Percentiles rank a stretch among this genome's conserved stretches.
Conservation (phyloP, 2,329 filamentous ascomycete genomes). For the Trichoderma koningiopsis region DNA sequence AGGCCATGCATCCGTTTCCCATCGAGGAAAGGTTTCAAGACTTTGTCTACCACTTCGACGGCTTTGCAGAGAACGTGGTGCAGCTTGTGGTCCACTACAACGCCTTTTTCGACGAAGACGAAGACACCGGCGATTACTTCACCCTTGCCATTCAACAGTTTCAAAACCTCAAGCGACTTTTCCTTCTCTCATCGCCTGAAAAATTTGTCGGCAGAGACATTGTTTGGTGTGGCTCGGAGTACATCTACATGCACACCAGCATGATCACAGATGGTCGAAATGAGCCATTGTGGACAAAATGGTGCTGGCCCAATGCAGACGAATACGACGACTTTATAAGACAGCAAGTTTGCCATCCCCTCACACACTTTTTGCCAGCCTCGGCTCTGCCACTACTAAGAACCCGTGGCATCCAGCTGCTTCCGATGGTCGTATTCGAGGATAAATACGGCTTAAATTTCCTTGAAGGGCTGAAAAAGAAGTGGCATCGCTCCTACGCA, state of each 20-base stretch:
- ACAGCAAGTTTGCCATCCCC: slow-evolving; percentile 30
- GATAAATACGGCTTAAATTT: slow-evolving; percentile 27
- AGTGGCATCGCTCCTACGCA: not conserved
- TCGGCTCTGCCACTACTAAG: not conserved
- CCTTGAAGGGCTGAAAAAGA: slow-evolving; percentile 28
- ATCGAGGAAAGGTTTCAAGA: not conserved
- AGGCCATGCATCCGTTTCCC: not conserved
- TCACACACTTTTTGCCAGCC: not conserved
- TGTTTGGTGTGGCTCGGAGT: slow-evolving; percentile 41
- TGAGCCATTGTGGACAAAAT: slow-evolving; percentile 33
- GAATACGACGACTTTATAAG: slow-evolving; percentile 37
- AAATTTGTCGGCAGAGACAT: slow-evolving; percentile 2
- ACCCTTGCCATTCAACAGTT: slow-evolving; percentile 28
- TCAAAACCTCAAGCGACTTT: slow-evolving; percentile 36
- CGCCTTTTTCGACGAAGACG: slow-evolving; percentile 4
- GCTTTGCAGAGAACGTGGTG: slow-evolving; percentile 36
- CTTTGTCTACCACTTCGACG: slow-evolving; percentile 28
- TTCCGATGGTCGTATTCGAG: slow-evolving; percentile 40
- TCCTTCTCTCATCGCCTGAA: slow-evolving; percentile 15
- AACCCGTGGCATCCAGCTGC: slow-evolving; percentile 29
- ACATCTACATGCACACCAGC: slow-evolving; percentile 34
- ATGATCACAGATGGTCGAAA: slow-evolving; percentile 34
- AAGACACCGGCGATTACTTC: not conserved
- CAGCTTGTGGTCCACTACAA: slow-evolving; percentile 34
- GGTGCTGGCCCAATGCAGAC: slow-evolving; percentile 41